Evolutionary conservation across 2,329 filamentous ascomycete genomes (phyloP).

Genomic region (Aspergillus thermomutatus): DNA sequence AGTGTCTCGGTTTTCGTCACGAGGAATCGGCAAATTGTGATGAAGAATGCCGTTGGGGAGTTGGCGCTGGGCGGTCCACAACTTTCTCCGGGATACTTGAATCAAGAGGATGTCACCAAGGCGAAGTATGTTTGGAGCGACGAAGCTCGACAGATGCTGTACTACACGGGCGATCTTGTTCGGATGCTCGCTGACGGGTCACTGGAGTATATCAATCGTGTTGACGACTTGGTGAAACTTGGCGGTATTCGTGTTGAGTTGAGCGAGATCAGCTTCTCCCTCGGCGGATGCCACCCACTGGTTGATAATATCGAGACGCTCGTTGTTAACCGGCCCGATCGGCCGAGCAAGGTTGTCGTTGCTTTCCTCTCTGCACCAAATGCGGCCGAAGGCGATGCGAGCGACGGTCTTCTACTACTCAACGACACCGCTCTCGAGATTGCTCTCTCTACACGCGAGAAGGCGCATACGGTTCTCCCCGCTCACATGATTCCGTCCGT

Average conservation of each 20-base stretch:
- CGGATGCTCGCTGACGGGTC: slow-evolving; percentile 23
- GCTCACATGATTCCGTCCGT: slow-evolving; percentile 34
- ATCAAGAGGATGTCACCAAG: slow-evolving; percentile 26
- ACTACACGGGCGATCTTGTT: slow-evolving; percentile 35
- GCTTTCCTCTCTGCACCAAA: slow-evolving; percentile 29
- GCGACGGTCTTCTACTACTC: slow-evolving; percentile 9
- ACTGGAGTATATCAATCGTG: slow-evolving; percentile 25
- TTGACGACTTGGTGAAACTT: slow-evolving; percentile 27
- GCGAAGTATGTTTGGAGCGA: slow-evolving; percentile 31
- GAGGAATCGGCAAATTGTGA: slow-evolving; percentile 20
- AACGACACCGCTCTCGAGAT: slow-evolving; percentile 18
- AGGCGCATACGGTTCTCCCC: slow-evolving; percentile 22
- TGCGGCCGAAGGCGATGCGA: slow-evolving; percentile 1
- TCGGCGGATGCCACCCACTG: slow-evolving; percentile 27
- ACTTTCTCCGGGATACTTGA: slow-evolving; percentile 28
- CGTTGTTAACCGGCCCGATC: slow-evolving; percentile 27
- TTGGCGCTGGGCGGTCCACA: slow-evolving; percentile 29
- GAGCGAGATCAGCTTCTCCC: slow-evolving; percentile 31
- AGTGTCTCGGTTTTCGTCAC: slow-evolving; percentile 30
- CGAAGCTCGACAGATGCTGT: slow-evolving; percentile 21
- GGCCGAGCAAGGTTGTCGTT: slow-evolving; percentile 33
- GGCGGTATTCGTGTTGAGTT: slow-evolving; percentile 27
- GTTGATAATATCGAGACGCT: slow-evolving; percentile 33
- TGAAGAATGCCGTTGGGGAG: slow-evolving; percentile 28
- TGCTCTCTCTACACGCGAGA: slow-evolving; percentile 19